Conservation (phyloP, 129 eudicot genomes). For the Centaurea solstitialis region DNA sequence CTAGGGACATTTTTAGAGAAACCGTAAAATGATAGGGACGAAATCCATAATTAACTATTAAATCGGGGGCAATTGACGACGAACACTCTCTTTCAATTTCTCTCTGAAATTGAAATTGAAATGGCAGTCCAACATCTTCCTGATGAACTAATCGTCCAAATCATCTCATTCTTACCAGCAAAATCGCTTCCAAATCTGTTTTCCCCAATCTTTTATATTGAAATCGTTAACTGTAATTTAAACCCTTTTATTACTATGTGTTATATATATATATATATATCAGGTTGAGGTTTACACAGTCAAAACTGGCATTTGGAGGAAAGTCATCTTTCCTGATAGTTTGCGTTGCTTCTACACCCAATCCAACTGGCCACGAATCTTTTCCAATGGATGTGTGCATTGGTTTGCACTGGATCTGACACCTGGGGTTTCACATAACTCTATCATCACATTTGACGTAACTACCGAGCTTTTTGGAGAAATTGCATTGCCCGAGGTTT, state of each 20-base stretch:
- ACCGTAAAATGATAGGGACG: no score
- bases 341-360: background rate
- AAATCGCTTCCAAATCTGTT: background rate
- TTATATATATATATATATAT: no score
- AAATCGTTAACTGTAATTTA: background rate
- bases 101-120: background rate
- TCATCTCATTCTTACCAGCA: background rate
- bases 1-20: no score
- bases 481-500: background rate
- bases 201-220: background rate
- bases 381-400: background rate
- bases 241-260: no score
- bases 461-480: background rate
- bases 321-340: background rate
- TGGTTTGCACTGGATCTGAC: background rate
- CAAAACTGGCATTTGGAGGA: background rate
- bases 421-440: background rate
- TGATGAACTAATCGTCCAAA: background rate
- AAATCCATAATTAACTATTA: no score
- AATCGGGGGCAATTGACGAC: no score
- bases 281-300: conserved; percentile 1
- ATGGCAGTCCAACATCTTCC: background rate
- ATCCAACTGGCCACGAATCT: background rate
- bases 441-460: background rate
- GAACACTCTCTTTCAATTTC: no score